phyloP scores from a whole-genome alignment of 1,284 basidiomycete species.

The Ganoderma boninense region DNA sequence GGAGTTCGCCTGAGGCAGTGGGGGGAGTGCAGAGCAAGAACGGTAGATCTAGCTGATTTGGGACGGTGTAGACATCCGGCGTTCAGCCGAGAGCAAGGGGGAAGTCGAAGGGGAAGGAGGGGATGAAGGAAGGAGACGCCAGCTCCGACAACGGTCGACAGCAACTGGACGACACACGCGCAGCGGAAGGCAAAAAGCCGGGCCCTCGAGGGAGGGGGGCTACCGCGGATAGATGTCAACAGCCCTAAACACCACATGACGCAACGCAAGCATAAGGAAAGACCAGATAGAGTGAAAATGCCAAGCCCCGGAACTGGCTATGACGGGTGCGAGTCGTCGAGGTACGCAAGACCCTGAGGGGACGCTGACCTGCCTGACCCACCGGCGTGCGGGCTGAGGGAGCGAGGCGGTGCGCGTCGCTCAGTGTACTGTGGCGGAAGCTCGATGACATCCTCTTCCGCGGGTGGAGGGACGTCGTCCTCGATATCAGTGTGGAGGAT shows the following conservation, averaged over 20 bases:
- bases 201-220: neutral
- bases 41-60: neutral
- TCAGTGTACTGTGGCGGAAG: slow-evolving; percentile 79
- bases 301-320: slow-evolving; percentile 10
- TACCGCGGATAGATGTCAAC: slow-evolving; percentile 7
- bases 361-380: neutral
- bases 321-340: slow-evolving; percentile 20
- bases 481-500: slow-evolving; percentile 75
- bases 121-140: slow-evolving; percentile 8
- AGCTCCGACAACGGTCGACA: slow-evolving; percentile 16
- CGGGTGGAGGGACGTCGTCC: slow-evolving; percentile 56
- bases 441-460: slow-evolving; percentile 67
- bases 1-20: neutral
- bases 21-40: neutral
- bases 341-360: slow-evolving; percentile 5
- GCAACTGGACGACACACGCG: slow-evolving; percentile 11
- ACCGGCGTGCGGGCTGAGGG: slow-evolving; percentile 3
- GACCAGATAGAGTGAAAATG: neutral
- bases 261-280: slow-evolving; percentile 3
- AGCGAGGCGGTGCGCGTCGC: slow-evolving; percentile 44
- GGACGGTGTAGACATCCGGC: neutral
- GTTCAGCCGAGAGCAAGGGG: neutral
- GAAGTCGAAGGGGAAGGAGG: neutral
- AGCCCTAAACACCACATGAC: slow-evolving; percentile 14
- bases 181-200: slow-evolving; percentile 8